These are phyloP conservation scores for Oenanthe sinensis DNA, from an alignment of 129 eudicot genomes.

Conservation along the genomic window DNA sequence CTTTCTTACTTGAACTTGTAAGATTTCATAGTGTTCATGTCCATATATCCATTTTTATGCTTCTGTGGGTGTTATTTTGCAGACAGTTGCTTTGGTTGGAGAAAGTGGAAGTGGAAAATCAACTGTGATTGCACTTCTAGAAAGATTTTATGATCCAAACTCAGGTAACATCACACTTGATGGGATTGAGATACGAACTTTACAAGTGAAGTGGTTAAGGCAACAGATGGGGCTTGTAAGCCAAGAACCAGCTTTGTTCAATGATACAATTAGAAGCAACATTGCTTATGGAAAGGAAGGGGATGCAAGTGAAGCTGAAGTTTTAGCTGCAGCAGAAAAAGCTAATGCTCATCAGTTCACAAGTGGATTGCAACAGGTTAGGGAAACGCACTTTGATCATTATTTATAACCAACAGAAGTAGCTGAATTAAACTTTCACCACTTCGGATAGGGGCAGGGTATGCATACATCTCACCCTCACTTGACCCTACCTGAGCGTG, in stretches of 20 bases:
- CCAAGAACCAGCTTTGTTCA: slow-evolving; percentile 67
- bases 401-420: too few relatives aligned
- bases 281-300: slow-evolving; percentile 67
- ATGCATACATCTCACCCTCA: too few relatives aligned
- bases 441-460: too few relatives aligned
- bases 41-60: neutral
- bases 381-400: neutral
- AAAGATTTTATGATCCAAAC: slow-evolving; percentile 68
- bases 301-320: slow-evolving; percentile 58
- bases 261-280: slow-evolving; percentile 60
- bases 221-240: slow-evolving; percentile 72
- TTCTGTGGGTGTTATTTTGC: neutral
- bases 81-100: slow-evolving; percentile 71
- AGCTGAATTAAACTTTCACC: too few relatives aligned
- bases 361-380: slow-evolving; percentile 49
- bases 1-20: neutral
- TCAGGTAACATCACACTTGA: slow-evolving; percentile 56
- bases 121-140: slow-evolving; percentile 50
- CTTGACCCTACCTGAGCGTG: too few relatives aligned
- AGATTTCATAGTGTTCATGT: neutral
- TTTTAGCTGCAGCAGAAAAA: slow-evolving; percentile 58
- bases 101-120: slow-evolving; percentile 81
- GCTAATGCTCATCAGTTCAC: slow-evolving; percentile 72
- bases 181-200: slow-evolving; percentile 42
- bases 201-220: slow-evolving; percentile 73